These are phyloP conservation scores for Saposhnikovia divaricata DNA, from an alignment of 129 eudicot genomes.

Conservation along the genomic window DNA sequence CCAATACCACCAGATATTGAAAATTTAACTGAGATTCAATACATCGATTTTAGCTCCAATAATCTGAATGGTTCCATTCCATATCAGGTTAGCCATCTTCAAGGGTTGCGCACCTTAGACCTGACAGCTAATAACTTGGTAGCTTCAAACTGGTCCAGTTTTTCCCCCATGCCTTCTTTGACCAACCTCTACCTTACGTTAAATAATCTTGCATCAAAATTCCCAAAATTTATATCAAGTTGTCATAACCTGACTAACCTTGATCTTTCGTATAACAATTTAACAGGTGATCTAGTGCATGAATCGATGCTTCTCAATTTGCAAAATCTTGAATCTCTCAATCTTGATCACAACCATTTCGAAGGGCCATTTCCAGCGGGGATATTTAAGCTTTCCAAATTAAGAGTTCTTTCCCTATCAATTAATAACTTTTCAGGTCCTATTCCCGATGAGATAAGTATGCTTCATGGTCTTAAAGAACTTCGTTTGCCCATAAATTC, in stretches of 20 bases:
- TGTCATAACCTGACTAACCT: too few relatives aligned
- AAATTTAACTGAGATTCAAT: too few relatives aligned
- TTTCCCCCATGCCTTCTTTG: not conserved
- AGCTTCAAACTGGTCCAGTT: not conserved
- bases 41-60: too few relatives aligned
- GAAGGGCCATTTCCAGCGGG: constrained; percentile 39
- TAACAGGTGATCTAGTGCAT: constrained; percentile 24
- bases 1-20: too few relatives aligned
- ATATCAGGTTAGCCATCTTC: not conserved
- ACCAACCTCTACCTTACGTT: not conserved
- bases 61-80: too few relatives aligned
- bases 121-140: not conserved
- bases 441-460: constrained; percentile 23
- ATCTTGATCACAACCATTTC: constrained; percentile 35
- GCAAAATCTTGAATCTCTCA: constrained; percentile 43
- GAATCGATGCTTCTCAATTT: constrained; percentile 49
- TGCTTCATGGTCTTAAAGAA: constrained; percentile 40
- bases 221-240: constrained; percentile 6
- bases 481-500: constrained; percentile 37
- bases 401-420: constrained; percentile 32
- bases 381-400: not conserved
- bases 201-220: not conserved
- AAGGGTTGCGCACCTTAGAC: not conserved
- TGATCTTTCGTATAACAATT: too few relatives aligned
- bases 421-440: constrained; percentile 20